These are phyloP conservation scores for Speleostelium caveatum DNA, from an alignment of 78 protist species.

Conservation along the genomic window DNA sequence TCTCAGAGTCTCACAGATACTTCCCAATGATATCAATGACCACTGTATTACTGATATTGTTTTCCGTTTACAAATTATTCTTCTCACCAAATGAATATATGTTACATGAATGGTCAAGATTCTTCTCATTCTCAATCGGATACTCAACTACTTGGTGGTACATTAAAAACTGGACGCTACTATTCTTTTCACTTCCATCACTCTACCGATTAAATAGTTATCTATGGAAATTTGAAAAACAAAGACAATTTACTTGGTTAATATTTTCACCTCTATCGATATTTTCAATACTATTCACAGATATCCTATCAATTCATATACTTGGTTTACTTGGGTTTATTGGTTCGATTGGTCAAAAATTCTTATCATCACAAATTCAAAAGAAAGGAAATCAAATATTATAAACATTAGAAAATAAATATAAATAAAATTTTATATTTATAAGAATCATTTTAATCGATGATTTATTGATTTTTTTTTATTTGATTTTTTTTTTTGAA, in stretches of 20 bases:
- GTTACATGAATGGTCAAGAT: slow-evolving; percentile 11
- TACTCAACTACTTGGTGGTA: slow-evolving; percentile 18
- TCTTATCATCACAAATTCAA: not conserved
- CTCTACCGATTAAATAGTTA: not conserved
- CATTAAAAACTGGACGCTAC: slow-evolving; percentile 31
- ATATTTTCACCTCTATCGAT: slow-evolving; percentile 11
- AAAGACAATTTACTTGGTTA: not conserved
- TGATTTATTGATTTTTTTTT: not conserved
- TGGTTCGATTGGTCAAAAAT: slow-evolving; percentile 8
- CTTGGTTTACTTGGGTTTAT: slow-evolving; percentile 10
- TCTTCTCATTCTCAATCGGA: not conserved
- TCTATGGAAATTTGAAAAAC: slow-evolving; percentile 12
- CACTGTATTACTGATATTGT: not conserved
- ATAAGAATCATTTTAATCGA: not conserved
- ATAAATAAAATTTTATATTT: too few relatives aligned
- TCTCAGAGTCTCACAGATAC: slow-evolving; percentile 35
- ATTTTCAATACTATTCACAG: not conserved
- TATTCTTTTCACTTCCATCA: slow-evolving; percentile 8
- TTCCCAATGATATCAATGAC: slow-evolving; percentile 18
- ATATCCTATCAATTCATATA: slow-evolving; percentile 26
- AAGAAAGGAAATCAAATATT: slow-evolving; percentile 34
- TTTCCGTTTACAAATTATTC: not conserved
- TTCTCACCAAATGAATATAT: not conserved
- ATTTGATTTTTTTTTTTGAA: too few relatives aligned
- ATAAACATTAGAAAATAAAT: not conserved